Conservation (phyloP, 495 filamentous ascomycete genomes). For the Aspergillus baeticus region DNA sequence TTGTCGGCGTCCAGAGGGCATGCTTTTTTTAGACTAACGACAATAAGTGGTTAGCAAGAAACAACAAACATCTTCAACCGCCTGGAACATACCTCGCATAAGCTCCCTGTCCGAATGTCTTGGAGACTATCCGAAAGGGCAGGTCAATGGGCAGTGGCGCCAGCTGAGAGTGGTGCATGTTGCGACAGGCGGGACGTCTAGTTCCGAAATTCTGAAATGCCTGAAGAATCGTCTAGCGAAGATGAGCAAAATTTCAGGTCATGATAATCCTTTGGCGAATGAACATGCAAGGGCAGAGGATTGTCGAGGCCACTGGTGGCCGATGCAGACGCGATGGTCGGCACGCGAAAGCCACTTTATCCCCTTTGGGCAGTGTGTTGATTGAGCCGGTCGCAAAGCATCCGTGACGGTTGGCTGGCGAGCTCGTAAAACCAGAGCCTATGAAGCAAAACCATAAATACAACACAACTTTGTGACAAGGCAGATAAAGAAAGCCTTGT, state of each 20-base stretch:
- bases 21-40: slow-evolving; percentile 86
- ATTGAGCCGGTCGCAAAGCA: slow-evolving; percentile 14
- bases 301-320: slow-evolving; percentile 17
- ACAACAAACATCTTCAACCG: neutral
- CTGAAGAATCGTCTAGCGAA: neutral
- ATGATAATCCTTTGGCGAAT: slow-evolving; percentile 2
- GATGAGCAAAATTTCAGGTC: neutral
- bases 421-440: too few species aligned
- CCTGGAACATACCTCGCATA: slow-evolving; percentile 81
- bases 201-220: neutral
- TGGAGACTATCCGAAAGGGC: slow-evolving; percentile 91
- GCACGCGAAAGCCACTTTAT: slow-evolving; percentile 44
- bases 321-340: slow-evolving; percentile 29
- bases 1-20: slow-evolving; percentile 63
- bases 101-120: slow-evolving; percentile 92
- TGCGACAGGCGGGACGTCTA: slow-evolving; percentile 11
- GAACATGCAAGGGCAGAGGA: slow-evolving; percentile 17
- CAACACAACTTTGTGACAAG: too few species aligned
- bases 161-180: slow-evolving; percentile 75
- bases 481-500: neutral
- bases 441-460: neutral
- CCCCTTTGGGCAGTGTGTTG: slow-evolving; percentile 47
- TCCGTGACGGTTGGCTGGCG: neutral
- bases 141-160: slow-evolving; percentile 82
- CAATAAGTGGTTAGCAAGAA: slow-evolving; percentile 9